Conservation (phyloP, 768 basidiomycete species). For the Daedaleopsis nitida region DNA sequence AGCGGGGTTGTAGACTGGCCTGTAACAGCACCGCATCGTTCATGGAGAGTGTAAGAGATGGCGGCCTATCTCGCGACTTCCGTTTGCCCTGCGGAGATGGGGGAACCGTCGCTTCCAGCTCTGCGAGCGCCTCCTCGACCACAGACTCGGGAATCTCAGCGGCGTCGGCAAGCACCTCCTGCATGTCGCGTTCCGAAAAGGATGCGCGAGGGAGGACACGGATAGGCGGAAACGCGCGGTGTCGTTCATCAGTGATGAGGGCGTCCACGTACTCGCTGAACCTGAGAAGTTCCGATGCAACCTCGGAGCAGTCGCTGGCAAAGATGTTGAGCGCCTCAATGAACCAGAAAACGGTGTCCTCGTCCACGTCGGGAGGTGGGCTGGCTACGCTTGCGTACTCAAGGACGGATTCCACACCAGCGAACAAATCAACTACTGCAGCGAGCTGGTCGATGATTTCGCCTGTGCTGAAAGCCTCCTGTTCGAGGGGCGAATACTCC, state of each 20-base stretch:
- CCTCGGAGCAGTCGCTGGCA: conserved; percentile 15
- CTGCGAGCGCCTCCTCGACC: conserved; percentile 9
- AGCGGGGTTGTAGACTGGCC: conserved; percentile 7
- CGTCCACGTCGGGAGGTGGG: conserved; percentile 9
- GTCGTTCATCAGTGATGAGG: conserved; percentile 7
- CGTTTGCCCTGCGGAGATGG: not conserved
- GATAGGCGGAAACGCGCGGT: not conserved
- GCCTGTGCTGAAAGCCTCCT: conserved; percentile 16
- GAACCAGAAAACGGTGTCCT: conserved; percentile 18
- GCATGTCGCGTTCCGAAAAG: conserved; percentile 16
- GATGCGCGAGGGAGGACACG: conserved; percentile 11
- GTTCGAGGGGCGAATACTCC: conserved; percentile 21
- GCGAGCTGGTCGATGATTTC: conserved; percentile 21
- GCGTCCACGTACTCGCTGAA: conserved; percentile 15
- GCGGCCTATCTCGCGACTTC: conserved; percentile 11
- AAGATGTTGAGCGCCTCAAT: conserved; percentile 17
- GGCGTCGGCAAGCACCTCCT: conserved; percentile 8
- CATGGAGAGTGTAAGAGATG: conserved; percentile 16
- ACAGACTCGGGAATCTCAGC: conserved; percentile 7
- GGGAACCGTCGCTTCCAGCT: conserved; percentile 4
- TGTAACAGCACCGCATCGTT: conserved; percentile 18
- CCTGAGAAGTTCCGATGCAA: conserved; percentile 16
- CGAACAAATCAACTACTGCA: conserved; percentile 7
- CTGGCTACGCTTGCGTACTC: not conserved
- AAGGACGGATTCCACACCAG: conserved; percentile 8